Percentiles rank a stretch among this genome's conserved stretches.
Evolutionary conservation across 78 protist genomes (phyloP).

Genomic region (Dictyostelium firmibasis): DNA sequence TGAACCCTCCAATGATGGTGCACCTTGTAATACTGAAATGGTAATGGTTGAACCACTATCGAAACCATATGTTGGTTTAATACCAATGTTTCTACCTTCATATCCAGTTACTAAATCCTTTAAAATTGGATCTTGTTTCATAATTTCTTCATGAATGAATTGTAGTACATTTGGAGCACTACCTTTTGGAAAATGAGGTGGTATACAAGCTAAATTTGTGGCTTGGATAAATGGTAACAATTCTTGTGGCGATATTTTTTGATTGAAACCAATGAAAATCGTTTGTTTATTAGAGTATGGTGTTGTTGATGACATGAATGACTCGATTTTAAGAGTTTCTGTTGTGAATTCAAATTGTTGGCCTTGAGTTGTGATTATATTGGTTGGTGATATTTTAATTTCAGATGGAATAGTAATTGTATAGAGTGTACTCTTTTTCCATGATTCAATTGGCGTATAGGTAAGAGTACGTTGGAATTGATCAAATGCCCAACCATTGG

Average conservation of each 20-base stretch:
- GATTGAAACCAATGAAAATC: slow-evolving; percentile 48
- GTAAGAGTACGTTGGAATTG: neutral
- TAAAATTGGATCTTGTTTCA: slow-evolving; percentile 58
- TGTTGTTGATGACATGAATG: neutral
- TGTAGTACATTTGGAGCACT: neutral
- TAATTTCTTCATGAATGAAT: slow-evolving; percentile 37
- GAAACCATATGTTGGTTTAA: slow-evolving; percentile 54
- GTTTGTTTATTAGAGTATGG: slow-evolving; percentile 30
- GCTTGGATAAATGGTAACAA: slow-evolving; percentile 1
- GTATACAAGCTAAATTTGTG: neutral
- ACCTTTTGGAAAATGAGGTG: neutral
- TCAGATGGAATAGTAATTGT: slow-evolving; percentile 17
- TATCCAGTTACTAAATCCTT: neutral
- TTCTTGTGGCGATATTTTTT: slow-evolving; percentile 25
- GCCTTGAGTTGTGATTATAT: neutral
- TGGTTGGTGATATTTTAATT: neutral
- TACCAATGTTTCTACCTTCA: slow-evolving; percentile 61
- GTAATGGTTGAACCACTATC: neutral
- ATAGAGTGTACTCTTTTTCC: slow-evolving; percentile 37
- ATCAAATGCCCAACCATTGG: slow-evolving; percentile 43
- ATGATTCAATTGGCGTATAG: slow-evolving; percentile 58
- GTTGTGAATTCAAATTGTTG: slow-evolving; percentile 46
- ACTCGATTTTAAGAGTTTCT: neutral
- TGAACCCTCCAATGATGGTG: slow-evolving; percentile 39
- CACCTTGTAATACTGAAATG: slow-evolving; percentile 22